A percentile compares a stretch with the other conserved stretches of the same genome.
Evolutionary conservation across 2,329 filamentous ascomycete species (phyloP).

Genomic region (Thyridium curvatum): DNA sequence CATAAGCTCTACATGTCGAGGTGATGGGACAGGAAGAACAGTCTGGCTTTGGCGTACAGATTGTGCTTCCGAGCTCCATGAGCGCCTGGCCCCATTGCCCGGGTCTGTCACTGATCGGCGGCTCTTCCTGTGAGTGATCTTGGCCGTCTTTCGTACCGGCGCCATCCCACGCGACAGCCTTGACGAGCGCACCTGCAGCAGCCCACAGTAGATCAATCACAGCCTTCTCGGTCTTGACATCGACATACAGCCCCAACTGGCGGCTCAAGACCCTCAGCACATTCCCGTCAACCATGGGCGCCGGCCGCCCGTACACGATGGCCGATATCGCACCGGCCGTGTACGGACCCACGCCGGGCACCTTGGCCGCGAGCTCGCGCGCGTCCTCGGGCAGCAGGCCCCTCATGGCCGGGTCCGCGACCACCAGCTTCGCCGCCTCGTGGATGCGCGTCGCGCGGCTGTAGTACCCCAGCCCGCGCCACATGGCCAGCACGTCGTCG

Average conservation of each 20-base stretch:
- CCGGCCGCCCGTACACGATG: conserved; percentile 54
- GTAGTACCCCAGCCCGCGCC: conserved; percentile 59
- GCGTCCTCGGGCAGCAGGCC: conserved; percentile 44
- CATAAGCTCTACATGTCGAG: conserved; percentile 43
- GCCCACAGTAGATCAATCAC: conserved; percentile 51
- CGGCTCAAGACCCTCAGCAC: conserved; percentile 54
- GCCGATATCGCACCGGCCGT: conserved; percentile 57
- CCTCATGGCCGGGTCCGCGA: conserved; percentile 28
- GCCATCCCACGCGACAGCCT: conserved; percentile 37
- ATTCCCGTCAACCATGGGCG: conserved; percentile 59
- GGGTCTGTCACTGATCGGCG: conserved; percentile 38
- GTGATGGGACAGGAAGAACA: conserved; percentile 46
- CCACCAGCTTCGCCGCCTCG: conserved; percentile 46
- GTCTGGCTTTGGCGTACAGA: conserved; percentile 54
- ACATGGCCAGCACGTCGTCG: conserved; percentile 52
- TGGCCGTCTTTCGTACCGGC: conserved; percentile 9
- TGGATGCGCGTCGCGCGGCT: conserved; percentile 56
- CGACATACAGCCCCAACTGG: conserved; percentile 50
- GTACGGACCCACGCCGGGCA: conserved; percentile 56
- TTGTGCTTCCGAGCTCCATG: conserved; percentile 59
- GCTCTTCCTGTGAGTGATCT: conserved; percentile 11
- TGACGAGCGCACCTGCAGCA: conserved; percentile 49
- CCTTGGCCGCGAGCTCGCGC: conserved; percentile 37
- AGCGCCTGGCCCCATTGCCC: conserved; percentile 58
- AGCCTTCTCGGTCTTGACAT: conserved; percentile 49